A percentile compares a stretch with the other conserved stretches of the same genome.
Conservation (phyloP, 2,329 filamentous ascomycete genomes). For the Emmonsia crescens region DNA sequence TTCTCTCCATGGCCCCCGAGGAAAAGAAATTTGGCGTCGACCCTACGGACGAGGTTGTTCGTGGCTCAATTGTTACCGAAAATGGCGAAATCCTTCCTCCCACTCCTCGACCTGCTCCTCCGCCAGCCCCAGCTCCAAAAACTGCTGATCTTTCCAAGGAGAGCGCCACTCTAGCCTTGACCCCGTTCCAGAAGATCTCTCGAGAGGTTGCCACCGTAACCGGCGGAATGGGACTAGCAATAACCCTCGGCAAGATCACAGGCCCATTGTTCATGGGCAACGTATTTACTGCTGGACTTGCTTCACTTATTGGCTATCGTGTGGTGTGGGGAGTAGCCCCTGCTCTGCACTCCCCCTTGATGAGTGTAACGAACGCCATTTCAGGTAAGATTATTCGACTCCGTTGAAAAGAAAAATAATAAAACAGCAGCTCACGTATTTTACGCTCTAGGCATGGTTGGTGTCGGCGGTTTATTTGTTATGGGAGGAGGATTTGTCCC, state of each 20-base stretch:
- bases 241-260: conserved; percentile 70
- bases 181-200: conserved; percentile 69
- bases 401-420: neutral
- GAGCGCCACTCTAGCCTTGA: conserved; percentile 54
- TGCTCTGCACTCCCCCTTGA: conserved; percentile 75
- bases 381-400: conserved; percentile 44
- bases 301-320: conserved; percentile 76
- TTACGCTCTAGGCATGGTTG: conserved; percentile 57
- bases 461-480: conserved; percentile 77
- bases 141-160: conserved; percentile 35
- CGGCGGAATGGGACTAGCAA: conserved; percentile 62
- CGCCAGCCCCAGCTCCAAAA: conserved; percentile 37
- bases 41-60: conserved; percentile 72
- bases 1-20: conserved; percentile 69
- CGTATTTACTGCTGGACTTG: conserved; percentile 71
- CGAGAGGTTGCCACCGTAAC: conserved; percentile 66
- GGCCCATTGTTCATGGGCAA: conserved; percentile 81
- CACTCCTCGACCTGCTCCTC: conserved; percentile 57
- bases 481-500: conserved; percentile 73
- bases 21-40: conserved; percentile 73
- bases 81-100: conserved; percentile 66
- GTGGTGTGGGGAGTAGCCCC: conserved; percentile 80
- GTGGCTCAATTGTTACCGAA: conserved; percentile 71
- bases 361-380: conserved; percentile 90
- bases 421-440: neutral